Base-by-base conservation (phyloP, 2,329 filamentous ascomycete species). In the Knoxdaviesia proteae region DNA sequence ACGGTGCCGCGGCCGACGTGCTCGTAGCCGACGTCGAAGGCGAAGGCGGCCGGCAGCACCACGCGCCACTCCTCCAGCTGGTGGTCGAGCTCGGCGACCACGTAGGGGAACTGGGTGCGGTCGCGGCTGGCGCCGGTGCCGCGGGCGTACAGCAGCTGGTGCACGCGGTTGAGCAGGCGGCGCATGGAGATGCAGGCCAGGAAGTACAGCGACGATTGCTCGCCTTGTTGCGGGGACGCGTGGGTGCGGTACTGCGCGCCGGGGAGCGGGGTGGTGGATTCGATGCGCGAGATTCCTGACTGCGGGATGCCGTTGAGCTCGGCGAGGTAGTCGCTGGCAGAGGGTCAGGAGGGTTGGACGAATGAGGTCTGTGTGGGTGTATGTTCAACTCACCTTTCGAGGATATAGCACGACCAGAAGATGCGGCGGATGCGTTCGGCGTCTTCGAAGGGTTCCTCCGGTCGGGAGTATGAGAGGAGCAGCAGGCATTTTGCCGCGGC, bases 361-460 rank as follows among this genome's bases (percentile, higher is more conserved):
- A 10, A n/a, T 2, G 6, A 10, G 7, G 20, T 36, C 9, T 8
- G n/a, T 20, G 20, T 20, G 20, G 20, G 20, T 20, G 20, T 20
- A 3, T 20, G 20, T 20, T 20, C 20, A 20, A 3, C 20, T n/a
- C 32, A 62, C 65, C 64, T 68, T 50, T 71, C 67, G 0, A 71
- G 56, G 7, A 71, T 66, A 43, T 69, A 70, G 44, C 67, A 69
- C 0, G 67, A 64, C 67, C 67, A 71, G 46, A 70, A 71, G 42
- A 69, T 68, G 1, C 67, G 55, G 9, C 62, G 54, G 1, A 68
- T 61, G 3, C 66, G 62, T 48, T 70, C 66, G 35, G 61, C 54
- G 3, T 65, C 61, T 46, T 67, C 60, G 0, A 50, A 47, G 0
- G 53, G 53, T 32, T 58, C 56, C 6, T 53, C 55, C 3, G 48